Evolutionary conservation across 1,284 basidiomycete species (phyloP).

Genomic region (Puccinia novopanici): DNA sequence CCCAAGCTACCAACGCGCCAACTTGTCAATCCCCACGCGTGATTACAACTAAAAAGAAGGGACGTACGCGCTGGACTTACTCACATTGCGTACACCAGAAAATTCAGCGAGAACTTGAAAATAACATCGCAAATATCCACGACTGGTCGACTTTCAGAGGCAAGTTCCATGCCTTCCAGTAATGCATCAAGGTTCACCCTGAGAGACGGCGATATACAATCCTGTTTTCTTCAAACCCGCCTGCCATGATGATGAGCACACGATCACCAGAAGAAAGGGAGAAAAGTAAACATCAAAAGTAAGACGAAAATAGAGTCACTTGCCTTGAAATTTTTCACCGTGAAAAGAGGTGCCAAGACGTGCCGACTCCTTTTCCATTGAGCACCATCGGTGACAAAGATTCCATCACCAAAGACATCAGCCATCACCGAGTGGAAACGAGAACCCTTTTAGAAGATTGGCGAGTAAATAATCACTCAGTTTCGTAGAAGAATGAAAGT

Average conservation of each 20-base stretch:
- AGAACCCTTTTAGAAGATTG: neutral
- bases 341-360: slow-evolving; percentile 24
- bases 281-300: neutral
- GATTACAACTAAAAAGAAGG: neutral
- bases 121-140: slow-evolving; percentile 20
- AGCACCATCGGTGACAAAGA: slow-evolving; percentile 40
- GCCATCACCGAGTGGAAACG: slow-evolving; percentile 7
- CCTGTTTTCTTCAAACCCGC: slow-evolving; percentile 4
- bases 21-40: neutral
- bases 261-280: neutral
- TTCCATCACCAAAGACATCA: slow-evolving; percentile 42
- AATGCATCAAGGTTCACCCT: slow-evolving; percentile 19
- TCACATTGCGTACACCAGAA: slow-evolving; percentile 23
- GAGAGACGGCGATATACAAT: slow-evolving; percentile 19
- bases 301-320: neutral
- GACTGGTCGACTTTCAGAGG: neutral
- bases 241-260: neutral
- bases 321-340: slow-evolving; percentile 34
- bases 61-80: too few relatives aligned
- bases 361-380: slow-evolving; percentile 41
- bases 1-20: slow-evolving; percentile 15
- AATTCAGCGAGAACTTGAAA: slow-evolving; percentile 27
- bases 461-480: neutral
- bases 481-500: neutral
- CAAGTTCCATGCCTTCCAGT: slow-evolving; percentile 7